These are phyloP conservation scores for Piper longum DNA, from an alignment of 164 flowering plant species.

Conservation along the genomic window DNA sequence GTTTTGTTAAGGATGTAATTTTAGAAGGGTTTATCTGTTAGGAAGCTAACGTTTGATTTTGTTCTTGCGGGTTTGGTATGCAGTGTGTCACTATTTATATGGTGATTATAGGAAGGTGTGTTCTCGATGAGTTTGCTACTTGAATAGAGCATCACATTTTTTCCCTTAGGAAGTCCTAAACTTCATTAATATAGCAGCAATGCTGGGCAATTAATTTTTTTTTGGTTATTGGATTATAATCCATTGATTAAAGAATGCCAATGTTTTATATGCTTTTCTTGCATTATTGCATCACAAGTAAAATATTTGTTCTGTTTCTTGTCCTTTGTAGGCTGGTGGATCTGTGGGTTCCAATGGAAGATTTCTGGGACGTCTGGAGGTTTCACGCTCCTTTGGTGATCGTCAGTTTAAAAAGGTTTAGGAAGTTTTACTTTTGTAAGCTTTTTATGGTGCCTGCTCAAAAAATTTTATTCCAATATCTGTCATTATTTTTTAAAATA, in stretches of 20 bases:
- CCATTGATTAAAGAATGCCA: no score
- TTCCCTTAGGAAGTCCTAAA: neutral
- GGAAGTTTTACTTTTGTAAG: neutral
- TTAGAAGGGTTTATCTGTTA: neutral
- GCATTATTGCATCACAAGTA: neutral
- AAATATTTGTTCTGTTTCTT: neutral
- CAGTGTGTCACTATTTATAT: neutral
- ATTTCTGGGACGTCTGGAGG: constrained; percentile 87
- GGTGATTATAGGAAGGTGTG: constrained; percentile 5
- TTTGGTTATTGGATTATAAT: no score
- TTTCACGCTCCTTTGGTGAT: constrained; percentile 92
- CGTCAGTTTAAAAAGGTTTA: constrained; percentile 85
- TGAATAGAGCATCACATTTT: neutral
- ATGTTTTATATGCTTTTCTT: neutral
- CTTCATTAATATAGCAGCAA: neutral
- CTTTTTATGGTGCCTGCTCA: no score
- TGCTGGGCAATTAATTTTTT: no score
- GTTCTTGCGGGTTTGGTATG: neutral
- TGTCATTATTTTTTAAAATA: no score
- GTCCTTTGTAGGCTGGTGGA: constrained; percentile 63
- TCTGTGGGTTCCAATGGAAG: constrained; percentile 70
- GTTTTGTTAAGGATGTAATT: neutral
- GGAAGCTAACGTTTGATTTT: neutral
- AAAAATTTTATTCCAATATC: no score
- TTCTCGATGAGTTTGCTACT: neutral